phyloP scores from a whole-genome alignment of 345 rosid genomes.

The Eucalyptus paniculata region DNA sequence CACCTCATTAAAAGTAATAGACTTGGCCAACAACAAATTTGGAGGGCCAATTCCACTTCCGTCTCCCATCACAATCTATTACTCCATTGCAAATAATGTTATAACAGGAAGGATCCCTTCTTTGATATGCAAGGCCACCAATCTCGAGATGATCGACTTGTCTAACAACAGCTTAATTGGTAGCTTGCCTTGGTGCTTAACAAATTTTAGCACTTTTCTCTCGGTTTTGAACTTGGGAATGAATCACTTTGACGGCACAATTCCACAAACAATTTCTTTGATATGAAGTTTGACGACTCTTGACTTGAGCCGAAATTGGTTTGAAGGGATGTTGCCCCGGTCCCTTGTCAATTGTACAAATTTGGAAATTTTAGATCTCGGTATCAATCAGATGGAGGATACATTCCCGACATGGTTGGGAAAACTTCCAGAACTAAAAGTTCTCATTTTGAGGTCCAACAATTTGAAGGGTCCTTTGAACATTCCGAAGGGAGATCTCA shows the following conservation, averaged over 20 bases:
- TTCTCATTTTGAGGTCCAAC: no score
- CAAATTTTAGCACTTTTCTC: fast-evolving
- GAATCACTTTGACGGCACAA: neutral
- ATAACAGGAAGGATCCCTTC: neutral
- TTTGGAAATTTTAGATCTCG: no score
- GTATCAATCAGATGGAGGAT: no score
- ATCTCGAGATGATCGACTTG: fast-evolving
- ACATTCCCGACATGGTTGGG: no score
- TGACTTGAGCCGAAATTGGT: no score
- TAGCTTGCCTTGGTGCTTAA: neutral
- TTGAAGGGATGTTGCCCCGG: no score
- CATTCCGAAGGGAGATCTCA: no score
- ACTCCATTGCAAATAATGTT: neutral
- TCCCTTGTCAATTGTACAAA: no score
- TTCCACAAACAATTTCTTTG: neutral
- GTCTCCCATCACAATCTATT: fast-evolving
- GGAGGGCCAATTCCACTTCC: neutral
- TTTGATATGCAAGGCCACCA: neutral
- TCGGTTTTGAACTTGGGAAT: neutral
- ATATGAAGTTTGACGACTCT: fast-evolving
- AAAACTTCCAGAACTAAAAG: no score
- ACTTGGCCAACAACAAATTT: neutral
- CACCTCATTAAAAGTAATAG: fast-evolving
- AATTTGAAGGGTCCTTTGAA: no score
- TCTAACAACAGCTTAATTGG: neutral